phyloP scores from a whole-genome alignment of 345 rosid genomes.

The Euphorbia tirucalli region DNA sequence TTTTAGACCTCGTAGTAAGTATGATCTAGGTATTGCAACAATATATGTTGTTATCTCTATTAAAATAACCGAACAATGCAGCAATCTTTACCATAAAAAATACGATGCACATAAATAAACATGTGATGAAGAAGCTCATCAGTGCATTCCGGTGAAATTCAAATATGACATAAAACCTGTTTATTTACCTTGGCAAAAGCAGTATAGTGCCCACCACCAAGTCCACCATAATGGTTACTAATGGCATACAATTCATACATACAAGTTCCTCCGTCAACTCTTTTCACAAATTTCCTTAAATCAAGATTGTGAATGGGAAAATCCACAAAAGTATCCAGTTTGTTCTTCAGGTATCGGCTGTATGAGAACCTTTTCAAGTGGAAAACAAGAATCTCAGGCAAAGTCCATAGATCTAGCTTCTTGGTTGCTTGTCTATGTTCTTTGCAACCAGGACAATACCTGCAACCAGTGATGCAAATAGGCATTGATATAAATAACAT shows the following conservation, averaged over 20 bases:
- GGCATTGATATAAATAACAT: constrained; percentile 7
- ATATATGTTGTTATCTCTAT: too few relatives aligned
- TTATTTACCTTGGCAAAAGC: constrained; percentile 80
- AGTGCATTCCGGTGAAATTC: not conserved
- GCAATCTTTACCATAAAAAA: not conserved
- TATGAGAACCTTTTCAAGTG: constrained; percentile 89
- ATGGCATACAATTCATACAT: constrained; percentile 76
- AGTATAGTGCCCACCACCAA: constrained; percentile 94
- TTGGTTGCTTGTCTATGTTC: constrained; percentile 87
- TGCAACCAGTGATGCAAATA: constrained; percentile 29
- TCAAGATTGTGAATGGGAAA: constrained; percentile 80
- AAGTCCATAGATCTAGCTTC: constrained; percentile 88
- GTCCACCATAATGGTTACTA: constrained; percentile 93
- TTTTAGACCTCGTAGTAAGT: not conserved
- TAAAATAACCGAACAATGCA: not conserved
- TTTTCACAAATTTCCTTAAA: constrained; percentile 68
- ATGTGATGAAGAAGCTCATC: not conserved
- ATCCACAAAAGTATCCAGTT: constrained; percentile 77
- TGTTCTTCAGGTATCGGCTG: constrained; percentile 73
- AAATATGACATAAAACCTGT: not conserved
- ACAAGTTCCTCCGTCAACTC: constrained; percentile 53
- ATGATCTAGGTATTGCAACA: not conserved
- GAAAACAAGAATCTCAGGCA: constrained; percentile 88
- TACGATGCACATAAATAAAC: too few relatives aligned
- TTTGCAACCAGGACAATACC: constrained; percentile 90